These are phyloP conservation scores for Penicillium glabrum DNA, from an alignment of 2,329 filamentous ascomycete genomes.

Conservation along the genomic window DNA sequence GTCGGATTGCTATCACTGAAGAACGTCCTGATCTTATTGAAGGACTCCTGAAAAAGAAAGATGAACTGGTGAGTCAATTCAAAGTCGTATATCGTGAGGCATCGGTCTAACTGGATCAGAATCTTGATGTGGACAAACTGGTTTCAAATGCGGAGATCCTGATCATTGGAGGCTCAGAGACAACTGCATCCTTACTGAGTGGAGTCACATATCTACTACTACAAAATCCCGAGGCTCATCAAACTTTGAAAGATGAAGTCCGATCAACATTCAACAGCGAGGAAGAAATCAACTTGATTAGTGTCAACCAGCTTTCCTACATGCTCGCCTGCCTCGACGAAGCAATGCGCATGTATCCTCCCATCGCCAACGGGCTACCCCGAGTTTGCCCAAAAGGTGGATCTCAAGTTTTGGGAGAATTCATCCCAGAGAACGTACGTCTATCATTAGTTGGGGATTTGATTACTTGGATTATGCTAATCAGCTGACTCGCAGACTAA, in stretches of 20 bases:
- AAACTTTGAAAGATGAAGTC: conserved; percentile 41
- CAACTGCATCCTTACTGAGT: conserved; percentile 46
- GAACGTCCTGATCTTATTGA: conserved; percentile 17
- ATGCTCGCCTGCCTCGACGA: conserved; percentile 46
- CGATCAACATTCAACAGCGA: conserved; percentile 36
- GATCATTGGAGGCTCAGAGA: conserved; percentile 47
- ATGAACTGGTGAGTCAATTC: conserved; percentile 13
- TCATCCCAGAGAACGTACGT: conserved; percentile 21
- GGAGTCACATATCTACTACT: conserved; percentile 46
- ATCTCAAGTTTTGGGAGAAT: conserved; percentile 19
- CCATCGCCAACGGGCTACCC: conserved; percentile 24
- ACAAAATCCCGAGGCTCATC: conserved; percentile 28
- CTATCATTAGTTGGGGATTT: neutral
- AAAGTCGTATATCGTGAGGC: neutral
- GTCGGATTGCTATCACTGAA: conserved; percentile 9
- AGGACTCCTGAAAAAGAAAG: conserved; percentile 17
- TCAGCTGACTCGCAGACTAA: conserved; percentile 32
- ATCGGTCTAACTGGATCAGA: conserved; percentile 1
- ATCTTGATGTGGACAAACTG: conserved; percentile 28
- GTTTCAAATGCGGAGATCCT: conserved; percentile 33
- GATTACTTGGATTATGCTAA: neutral
- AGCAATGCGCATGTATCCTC: conserved; percentile 44
- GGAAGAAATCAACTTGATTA: conserved; percentile 41
- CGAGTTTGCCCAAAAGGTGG: conserved; percentile 21
- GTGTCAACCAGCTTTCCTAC: conserved; percentile 36